These are phyloP conservation scores for Eucalyptus albens DNA, from an alignment of 345 rosid genomes.

Conservation along the genomic window DNA sequence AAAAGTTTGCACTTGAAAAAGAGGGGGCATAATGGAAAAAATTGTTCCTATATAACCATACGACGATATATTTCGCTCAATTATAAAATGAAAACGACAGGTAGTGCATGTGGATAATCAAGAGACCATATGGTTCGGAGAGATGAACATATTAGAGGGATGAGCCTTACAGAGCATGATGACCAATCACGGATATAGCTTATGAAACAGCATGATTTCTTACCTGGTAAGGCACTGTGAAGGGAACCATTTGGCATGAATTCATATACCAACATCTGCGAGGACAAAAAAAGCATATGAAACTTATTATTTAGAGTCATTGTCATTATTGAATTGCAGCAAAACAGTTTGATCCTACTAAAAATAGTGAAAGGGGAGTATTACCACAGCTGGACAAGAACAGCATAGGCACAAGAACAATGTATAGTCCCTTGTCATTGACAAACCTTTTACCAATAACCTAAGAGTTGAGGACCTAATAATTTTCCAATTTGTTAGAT, in stretches of 20 bases:
- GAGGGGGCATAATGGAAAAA: not conserved
- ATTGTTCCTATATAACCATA: not conserved
- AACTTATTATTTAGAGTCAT: not conserved
- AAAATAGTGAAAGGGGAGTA: not conserved
- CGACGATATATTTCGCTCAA: not conserved
- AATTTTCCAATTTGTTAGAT: not conserved
- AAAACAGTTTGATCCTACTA: not conserved
- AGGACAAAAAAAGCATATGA: not conserved
- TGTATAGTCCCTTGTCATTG: not conserved
- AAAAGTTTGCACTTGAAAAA: not conserved
- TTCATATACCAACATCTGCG: constrained; percentile 92
- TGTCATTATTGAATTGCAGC: not conserved
- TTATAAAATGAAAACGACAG: not conserved
- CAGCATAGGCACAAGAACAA: not conserved
- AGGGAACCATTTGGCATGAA: constrained; percentile 87
- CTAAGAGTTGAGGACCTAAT: not conserved
- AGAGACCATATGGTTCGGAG: not conserved
- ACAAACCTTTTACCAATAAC: not conserved
- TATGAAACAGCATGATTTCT: not conserved
- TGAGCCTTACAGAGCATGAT: not conserved
- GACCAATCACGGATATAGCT: not conserved
- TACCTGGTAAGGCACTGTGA: constrained; percentile 72
- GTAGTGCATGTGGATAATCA: not conserved
- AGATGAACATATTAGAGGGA: not conserved
- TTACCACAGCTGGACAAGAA: not conserved